These are phyloP conservation scores for Sambucus nigra DNA, from an alignment of 129 eudicot genomes.

Conservation along the genomic window DNA sequence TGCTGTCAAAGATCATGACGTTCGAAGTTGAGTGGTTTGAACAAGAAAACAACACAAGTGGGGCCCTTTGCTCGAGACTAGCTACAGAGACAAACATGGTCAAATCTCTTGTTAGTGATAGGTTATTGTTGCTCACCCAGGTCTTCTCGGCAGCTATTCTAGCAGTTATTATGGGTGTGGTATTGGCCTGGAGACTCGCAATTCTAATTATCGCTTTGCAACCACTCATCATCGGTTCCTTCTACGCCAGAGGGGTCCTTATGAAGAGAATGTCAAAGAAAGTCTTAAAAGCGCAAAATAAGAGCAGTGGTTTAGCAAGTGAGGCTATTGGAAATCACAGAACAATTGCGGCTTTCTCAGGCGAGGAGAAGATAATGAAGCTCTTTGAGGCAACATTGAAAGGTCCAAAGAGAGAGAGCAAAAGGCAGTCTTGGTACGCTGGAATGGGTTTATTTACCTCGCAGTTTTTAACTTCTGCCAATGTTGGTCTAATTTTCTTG, in stretches of 20 bases:
- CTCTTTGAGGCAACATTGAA: conserved; percentile 21
- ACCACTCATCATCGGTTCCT: conserved; percentile 19
- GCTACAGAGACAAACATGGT: conserved; percentile 11
- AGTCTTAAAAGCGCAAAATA: conserved; percentile 18
- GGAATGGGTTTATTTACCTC: conserved; percentile 20
- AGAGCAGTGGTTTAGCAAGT: conserved; percentile 28
- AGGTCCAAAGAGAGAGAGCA: conserved; percentile 25
- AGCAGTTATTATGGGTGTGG: conserved; percentile 24
- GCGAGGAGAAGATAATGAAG: conserved; percentile 24
- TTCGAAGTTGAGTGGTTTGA: conserved; percentile 22
- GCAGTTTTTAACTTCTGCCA: not conserved
- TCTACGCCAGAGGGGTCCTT: conserved; percentile 17
- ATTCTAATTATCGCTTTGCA: conserved; percentile 17
- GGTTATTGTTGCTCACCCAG: conserved; percentile 17
- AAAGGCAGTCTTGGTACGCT: conserved; percentile 21
- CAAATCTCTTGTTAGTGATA: conserved; percentile 9
- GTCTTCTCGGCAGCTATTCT: conserved; percentile 22
- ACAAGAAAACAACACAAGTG: conserved; percentile 17
- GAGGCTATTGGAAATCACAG: conserved; percentile 28
- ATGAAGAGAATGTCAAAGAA: conserved; percentile 24
- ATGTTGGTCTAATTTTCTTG: not conserved
- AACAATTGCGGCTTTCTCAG: conserved; percentile 15
- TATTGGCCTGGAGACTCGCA: conserved; percentile 28
- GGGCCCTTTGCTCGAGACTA: conserved; percentile 15
- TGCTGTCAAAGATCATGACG: conserved; percentile 14